Base-by-base conservation (phyloP, 495 filamentous ascomycete species). In the Xylaria palmicola region DNA sequence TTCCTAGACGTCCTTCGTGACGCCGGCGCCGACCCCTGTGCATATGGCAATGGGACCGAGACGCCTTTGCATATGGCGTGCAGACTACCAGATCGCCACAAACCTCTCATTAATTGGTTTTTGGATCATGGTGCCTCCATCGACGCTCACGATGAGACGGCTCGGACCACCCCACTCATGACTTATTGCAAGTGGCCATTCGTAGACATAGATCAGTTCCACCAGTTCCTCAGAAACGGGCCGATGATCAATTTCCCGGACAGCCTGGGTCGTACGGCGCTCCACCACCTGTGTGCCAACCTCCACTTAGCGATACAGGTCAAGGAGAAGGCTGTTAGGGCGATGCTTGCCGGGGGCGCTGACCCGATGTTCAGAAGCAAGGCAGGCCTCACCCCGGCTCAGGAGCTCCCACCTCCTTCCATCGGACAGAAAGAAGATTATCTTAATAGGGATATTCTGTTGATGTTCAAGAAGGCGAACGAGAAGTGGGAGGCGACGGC, bases 81-180 rank as follows among this genome's bases (percentile, higher is more conserved):
- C 13, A 36, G 9, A 15, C 32, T 61, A 19, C 9, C 17, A 0
- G 59, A 61, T 17, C 15, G 29, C 3, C 30, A 61, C 7, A 54
- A 26, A 36, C 59, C 30, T 10, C 12, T 55, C 0, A 47, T 61
- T 5, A 6, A 37, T 22, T 61, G 59, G 59, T 55, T 61, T 36
- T n/a, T 61, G 8, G 9, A 9, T 9, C 30, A 55, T 10, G 50
- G 50, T 10, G 3, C 20, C 1, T 3, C 22, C 7, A 40, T 55
- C 6, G 34, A 61, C 9, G 30, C 6, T 4, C 29, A 26, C 9
- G 3, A 6, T n/a, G 15, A 8, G 39, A 6, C 1, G 8, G 19
- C 5, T 17, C 32, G 15, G 20, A 2, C 4, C 47, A 54, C 59
- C 0, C 49, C 59, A 1, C 41, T 61, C 8, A 61, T 61, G 49